Conservation (phyloP, 495 filamentous ascomycete genomes). For the Sabuloglossum arenarium region DNA sequence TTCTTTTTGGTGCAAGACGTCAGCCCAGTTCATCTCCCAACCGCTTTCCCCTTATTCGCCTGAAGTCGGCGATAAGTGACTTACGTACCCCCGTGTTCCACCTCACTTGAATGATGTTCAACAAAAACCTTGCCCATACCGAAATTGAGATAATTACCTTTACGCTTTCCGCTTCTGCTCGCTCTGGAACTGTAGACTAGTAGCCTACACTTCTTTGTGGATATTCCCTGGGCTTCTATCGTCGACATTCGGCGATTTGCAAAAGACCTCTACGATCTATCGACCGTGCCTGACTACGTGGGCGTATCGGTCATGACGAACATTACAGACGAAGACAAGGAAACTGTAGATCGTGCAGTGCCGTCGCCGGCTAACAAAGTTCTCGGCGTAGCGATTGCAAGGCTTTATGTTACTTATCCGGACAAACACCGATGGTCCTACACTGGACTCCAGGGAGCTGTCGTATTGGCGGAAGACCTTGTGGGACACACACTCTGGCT, state of each 20-base stretch:
- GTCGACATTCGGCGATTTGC: background rate
- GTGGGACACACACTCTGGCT: constrained; percentile 93
- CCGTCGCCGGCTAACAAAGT: constrained; percentile 91
- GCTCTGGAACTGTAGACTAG: background rate
- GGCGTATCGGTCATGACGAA: background rate
- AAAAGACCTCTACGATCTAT: background rate
- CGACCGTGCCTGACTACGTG: background rate
- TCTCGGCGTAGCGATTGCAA: constrained; percentile 76
- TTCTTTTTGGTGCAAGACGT: background rate
- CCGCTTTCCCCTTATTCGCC: background rate
- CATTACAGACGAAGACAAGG: constrained; percentile 73
- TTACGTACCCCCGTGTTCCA: no score
- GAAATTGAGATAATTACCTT: background rate
- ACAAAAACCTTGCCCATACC: background rate
- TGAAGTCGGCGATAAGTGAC: background rate
- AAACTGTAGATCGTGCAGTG: constrained; percentile 75
- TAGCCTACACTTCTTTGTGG: background rate
- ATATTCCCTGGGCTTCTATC: background rate
- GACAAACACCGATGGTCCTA: constrained; percentile 76
- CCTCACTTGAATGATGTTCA: background rate
- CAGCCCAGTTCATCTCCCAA: background rate
- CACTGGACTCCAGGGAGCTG: constrained; percentile 81
- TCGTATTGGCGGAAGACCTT: constrained; percentile 81
- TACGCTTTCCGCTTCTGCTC: background rate
- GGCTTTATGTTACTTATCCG: constrained; percentile 85